Percentiles rank a stretch among this genome's conserved stretches.
Conservation (phyloP, 176 grass and related monocot genomes). For the Phragmites australis region DNA sequence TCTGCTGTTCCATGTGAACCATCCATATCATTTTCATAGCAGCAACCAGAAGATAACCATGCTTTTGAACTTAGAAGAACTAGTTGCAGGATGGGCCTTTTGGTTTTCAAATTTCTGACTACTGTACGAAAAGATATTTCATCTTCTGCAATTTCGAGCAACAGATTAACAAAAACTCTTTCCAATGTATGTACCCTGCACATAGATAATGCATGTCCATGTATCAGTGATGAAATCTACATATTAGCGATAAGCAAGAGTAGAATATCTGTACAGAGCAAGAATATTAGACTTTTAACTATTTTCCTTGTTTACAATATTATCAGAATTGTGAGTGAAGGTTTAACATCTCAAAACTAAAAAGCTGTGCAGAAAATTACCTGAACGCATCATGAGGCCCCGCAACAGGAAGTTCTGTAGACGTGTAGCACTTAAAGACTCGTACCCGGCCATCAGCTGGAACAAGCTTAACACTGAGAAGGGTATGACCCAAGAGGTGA, state of each 20-base stretch:
- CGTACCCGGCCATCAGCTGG: slow-evolving; percentile 62
- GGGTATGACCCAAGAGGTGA: slow-evolving; percentile 76
- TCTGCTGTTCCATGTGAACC: slow-evolving; percentile 47
- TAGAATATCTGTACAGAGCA: background rate
- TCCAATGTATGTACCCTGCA: slow-evolving; percentile 66
- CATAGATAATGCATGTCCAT: slow-evolving; percentile 25
- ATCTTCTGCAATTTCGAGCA: slow-evolving; percentile 84
- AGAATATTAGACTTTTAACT: background rate
- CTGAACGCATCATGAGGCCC: slow-evolving; percentile 73
- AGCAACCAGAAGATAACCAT: slow-evolving; percentile 66
- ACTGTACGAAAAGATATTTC: slow-evolving; percentile 89
- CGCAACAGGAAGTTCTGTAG: slow-evolving; percentile 47
- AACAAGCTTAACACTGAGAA: slow-evolving; percentile 45
- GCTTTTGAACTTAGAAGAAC: slow-evolving; percentile 79
- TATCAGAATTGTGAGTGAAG: background rate
- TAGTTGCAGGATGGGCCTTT: slow-evolving; percentile 64
- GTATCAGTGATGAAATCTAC: slow-evolving; percentile 25
- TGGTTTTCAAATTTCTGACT: slow-evolving; percentile 77
- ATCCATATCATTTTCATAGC: slow-evolving; percentile 60
- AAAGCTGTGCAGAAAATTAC: slow-evolving; percentile 42
- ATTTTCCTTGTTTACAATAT: background rate
- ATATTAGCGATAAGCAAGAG: slow-evolving; percentile 18
- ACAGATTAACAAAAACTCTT: slow-evolving; percentile 72
- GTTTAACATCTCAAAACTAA: slow-evolving; percentile 21
- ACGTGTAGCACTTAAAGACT: slow-evolving; percentile 88